phyloP scores from a whole-genome alignment of 306 rosid genomes.

The Cucumis sativus region DNA sequence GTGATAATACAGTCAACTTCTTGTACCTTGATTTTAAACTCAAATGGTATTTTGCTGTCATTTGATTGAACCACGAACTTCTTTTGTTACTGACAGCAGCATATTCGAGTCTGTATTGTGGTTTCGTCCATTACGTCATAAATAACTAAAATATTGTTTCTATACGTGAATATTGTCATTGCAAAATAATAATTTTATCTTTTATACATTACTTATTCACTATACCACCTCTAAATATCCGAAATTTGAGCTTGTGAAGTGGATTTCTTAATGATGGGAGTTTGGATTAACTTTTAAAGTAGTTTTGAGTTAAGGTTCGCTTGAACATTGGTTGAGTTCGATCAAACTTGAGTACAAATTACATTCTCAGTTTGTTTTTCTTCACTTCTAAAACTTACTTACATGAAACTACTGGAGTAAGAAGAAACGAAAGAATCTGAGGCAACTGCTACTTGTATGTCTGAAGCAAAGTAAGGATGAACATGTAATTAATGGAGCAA shows the following conservation, averaged over 20 bases:
- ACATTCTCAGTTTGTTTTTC: not conserved
- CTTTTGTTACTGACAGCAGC: not conserved
- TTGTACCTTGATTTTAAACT: not conserved
- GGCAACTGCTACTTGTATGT: too few species aligned
- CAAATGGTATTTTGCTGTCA: not conserved
- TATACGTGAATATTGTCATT: not conserved
- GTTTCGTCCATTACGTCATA: not conserved
- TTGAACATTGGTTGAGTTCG: not conserved
- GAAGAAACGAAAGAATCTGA: too few species aligned
- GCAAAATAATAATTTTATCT: not conserved
- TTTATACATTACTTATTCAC: not conserved
- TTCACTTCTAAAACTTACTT: not conserved
- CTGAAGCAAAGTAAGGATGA: too few species aligned
- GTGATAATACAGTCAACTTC: not conserved
- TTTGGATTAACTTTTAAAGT: too few species aligned
- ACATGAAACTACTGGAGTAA: too few species aligned
- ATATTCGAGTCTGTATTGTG: not conserved
- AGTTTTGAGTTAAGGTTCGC: too few species aligned
- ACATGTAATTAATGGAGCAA: too few species aligned
- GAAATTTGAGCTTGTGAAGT: not conserved
- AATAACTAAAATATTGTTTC: not conserved
- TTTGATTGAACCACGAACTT: not conserved
- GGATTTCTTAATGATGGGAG: too few species aligned
- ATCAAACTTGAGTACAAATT: too few species aligned
- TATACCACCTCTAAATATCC: not conserved